phyloP scores from a whole-genome alignment of 2,329 filamentous ascomycete species.

The Aspergillus felis region DNA sequence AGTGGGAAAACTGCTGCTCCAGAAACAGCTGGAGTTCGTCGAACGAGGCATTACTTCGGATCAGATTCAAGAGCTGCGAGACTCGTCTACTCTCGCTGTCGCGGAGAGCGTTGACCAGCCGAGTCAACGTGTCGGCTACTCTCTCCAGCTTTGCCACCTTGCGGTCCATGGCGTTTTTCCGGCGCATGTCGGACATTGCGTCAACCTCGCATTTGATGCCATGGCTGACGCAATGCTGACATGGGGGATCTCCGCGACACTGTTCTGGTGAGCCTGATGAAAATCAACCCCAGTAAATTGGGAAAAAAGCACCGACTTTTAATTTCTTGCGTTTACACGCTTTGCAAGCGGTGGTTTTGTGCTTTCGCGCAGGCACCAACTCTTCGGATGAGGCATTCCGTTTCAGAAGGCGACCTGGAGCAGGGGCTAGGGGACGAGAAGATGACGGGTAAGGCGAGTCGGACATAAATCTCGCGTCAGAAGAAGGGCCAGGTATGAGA shows the following conservation, averaged over 20 bases:
- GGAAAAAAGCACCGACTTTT: slow-evolving; percentile 10
- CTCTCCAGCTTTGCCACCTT: slow-evolving; percentile 19
- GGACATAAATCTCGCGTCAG: slow-evolving; percentile 10
- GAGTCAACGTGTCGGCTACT: slow-evolving; percentile 12
- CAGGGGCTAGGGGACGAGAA: slow-evolving; percentile 14
- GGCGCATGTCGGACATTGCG: slow-evolving; percentile 26
- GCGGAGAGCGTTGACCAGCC: slow-evolving; percentile 18
- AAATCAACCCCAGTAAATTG: not conserved
- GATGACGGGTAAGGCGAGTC: slow-evolving; percentile 8
- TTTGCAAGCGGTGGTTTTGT: slow-evolving; percentile 22
- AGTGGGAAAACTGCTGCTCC: slow-evolving; percentile 10
- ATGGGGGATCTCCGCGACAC: slow-evolving; percentile 27
- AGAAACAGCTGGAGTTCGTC: slow-evolving; percentile 20
- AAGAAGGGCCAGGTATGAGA: not conserved
- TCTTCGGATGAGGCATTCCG: slow-evolving; percentile 8
- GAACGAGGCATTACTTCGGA: slow-evolving; percentile 22
- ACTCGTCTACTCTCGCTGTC: slow-evolving; percentile 14
- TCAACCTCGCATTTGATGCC: slow-evolving; percentile 23
- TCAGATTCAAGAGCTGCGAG: slow-evolving; percentile 21
- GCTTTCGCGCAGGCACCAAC: slow-evolving; percentile 13
- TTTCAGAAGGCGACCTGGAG: slow-evolving; percentile 5
- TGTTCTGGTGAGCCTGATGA: slow-evolving; percentile 1
- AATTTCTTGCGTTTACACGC: slow-evolving; percentile 22
- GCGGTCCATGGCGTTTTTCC: slow-evolving; percentile 21
- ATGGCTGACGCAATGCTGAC: slow-evolving; percentile 24